phyloP scores from a whole-genome alignment of 345 rosid species.

The Garcia nutans region DNA sequence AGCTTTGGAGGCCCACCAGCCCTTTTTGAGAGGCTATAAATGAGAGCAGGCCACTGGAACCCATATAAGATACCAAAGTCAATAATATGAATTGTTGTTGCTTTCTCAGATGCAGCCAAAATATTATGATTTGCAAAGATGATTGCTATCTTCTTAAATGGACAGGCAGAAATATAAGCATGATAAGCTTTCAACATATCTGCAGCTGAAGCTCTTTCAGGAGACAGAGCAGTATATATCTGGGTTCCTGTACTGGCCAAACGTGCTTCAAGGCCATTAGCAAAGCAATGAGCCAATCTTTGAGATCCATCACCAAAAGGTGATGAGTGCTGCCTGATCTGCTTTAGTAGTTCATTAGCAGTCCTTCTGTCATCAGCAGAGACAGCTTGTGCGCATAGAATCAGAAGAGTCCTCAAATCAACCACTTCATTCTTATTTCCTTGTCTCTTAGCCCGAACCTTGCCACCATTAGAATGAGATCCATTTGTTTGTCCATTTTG shows the following conservation, averaged over 20 bases:
- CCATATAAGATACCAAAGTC: conserved; percentile 94
- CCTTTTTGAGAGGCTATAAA: conserved; percentile 54
- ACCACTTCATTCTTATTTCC: conserved; percentile 62
- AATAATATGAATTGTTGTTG: conserved; percentile 66
- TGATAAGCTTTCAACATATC: conserved; percentile 77
- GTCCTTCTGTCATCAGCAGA: conserved; percentile 64
- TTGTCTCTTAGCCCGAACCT: conserved; percentile 48
- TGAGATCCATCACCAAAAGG: conserved; percentile 87
- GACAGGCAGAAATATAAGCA: conserved; percentile 67
- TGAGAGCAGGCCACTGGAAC: conserved; percentile 89
- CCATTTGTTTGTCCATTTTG: conserved; percentile 35
- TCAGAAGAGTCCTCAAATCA: conserved; percentile 75
- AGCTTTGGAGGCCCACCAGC: conserved; percentile 67
- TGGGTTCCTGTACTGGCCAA: conserved; percentile 64
- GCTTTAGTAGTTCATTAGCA: conserved; percentile 68
- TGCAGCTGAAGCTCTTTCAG: conserved; percentile 51
- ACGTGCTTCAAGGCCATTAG: conserved; percentile 81
- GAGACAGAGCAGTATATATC: conserved; percentile 46
- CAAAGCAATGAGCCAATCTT: conserved; percentile 82
- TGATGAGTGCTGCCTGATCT: conserved; percentile 77
- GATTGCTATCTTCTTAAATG: conserved; percentile 75
- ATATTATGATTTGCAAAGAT: conserved; percentile 52
- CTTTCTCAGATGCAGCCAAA: conserved; percentile 45
- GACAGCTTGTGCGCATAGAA: conserved; percentile 84
- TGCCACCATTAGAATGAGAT: conserved; percentile 39